A percentile compares a stretch with the other conserved stretches of the same genome.
Conservation (phyloP, 2,329 filamentous ascomycete species). For the Cercospora janseana region DNA sequence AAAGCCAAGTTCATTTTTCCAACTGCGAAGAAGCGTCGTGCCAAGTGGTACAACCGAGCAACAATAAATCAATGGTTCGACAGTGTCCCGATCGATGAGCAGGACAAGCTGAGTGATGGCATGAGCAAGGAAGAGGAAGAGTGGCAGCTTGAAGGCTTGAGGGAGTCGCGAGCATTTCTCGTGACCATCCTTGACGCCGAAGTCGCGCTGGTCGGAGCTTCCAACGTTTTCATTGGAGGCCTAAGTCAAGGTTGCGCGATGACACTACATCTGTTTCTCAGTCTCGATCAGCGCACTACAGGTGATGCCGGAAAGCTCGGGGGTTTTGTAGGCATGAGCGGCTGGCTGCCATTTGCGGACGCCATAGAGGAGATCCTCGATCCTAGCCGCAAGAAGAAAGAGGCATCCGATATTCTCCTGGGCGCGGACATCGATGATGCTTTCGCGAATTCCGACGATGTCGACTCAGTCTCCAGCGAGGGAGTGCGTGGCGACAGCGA, state of each 20-base stretch:
- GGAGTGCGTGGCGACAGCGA: background rate
- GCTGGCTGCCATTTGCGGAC: constrained; percentile 17
- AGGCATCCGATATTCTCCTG: background rate
- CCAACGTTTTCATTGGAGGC: constrained; percentile 51
- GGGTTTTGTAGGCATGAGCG: constrained; percentile 21
- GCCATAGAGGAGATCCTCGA: constrained; percentile 7
- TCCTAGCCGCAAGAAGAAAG: background rate
- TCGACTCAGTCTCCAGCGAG: background rate
- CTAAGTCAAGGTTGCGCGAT: constrained; percentile 56
- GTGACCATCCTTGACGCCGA: constrained; percentile 11
- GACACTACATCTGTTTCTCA: constrained; percentile 44
- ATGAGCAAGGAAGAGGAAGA: constrained; percentile 40
- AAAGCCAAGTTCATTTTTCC: constrained; percentile 54
- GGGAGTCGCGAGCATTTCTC: constrained; percentile 41
- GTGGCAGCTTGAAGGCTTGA: constrained; percentile 47
- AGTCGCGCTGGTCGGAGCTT: constrained; percentile 20
- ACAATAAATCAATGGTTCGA: constrained; percentile 56
- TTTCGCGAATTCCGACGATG: constrained; percentile 1
- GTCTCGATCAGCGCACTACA: constrained; percentile 22
- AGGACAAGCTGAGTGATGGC: constrained; percentile 27
- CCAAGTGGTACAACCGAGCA: constrained; percentile 45
- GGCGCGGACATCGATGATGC: constrained; percentile 6
- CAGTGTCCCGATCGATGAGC: constrained; percentile 36
- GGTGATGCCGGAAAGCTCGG: background rate
- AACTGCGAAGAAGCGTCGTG: constrained; percentile 48